These are phyloP conservation scores for Amphicarpaea edgeworthii DNA, from an alignment of 306 rosid species.

Conservation along the genomic window DNA sequence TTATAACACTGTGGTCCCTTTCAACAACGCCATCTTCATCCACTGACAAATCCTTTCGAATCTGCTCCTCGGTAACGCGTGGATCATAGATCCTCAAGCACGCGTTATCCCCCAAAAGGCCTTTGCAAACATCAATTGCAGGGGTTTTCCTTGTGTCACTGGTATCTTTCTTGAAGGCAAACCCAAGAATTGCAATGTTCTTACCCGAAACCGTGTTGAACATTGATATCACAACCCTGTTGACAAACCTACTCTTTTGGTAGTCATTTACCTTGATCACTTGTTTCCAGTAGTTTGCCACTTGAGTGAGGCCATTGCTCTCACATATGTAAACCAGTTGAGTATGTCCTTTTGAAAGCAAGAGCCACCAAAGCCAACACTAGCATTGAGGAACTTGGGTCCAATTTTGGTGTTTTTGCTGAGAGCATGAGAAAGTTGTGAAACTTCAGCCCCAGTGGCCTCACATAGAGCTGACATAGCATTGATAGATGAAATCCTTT, in stretches of 20 bases:
- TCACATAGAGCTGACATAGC: constrained; percentile 89
- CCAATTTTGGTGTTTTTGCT: constrained; percentile 81
- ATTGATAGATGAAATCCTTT: constrained; percentile 83
- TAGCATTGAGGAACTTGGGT: constrained; percentile 69
- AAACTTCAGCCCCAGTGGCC: constrained; percentile 84
- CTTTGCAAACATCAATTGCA: constrained; percentile 85
- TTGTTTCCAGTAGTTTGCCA: constrained; percentile 81
- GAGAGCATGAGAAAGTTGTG: constrained; percentile 72
- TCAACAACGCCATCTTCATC: constrained; percentile 56
- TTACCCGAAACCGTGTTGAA: constrained; percentile 85
- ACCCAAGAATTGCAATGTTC: constrained; percentile 79
- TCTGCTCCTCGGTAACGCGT: constrained; percentile 66
- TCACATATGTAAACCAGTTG: constrained; percentile 84
- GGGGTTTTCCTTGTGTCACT: constrained; percentile 89
- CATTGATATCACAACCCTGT: constrained; percentile 78
- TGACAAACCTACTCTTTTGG: constrained; percentile 80
- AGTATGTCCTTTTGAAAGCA: constrained; percentile 89
- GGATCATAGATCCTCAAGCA: constrained; percentile 76
- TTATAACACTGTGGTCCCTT: too few relatives aligned
- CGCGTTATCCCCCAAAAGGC: constrained; percentile 75
- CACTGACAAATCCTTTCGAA: constrained; percentile 66
- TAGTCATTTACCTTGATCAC: constrained; percentile 85
- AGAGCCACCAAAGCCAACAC: constrained; percentile 95
- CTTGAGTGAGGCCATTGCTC: constrained; percentile 79
- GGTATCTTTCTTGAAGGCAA: constrained; percentile 86